A percentile compares a stretch with the other conserved stretches of the same genome.
These are phyloP conservation scores for Berkeleyomyces rouxiae DNA, from an alignment of 2,329 filamentous ascomycete genomes.

Conservation along the genomic window DNA sequence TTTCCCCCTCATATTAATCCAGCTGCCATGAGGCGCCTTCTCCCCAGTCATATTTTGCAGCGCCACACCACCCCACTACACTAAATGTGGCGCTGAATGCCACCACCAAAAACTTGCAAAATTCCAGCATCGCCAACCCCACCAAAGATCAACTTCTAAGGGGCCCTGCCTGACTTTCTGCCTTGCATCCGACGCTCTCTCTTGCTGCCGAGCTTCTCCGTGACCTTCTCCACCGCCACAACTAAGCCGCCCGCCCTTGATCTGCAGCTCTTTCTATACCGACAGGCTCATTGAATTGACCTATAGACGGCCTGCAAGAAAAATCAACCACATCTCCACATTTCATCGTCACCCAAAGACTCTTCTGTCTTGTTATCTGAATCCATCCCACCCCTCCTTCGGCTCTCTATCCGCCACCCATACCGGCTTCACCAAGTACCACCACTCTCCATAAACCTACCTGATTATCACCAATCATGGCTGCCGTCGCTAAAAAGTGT, in stretches of 20 bases:
- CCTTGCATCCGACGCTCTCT: not conserved
- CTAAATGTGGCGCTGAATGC: slow-evolving; percentile 6
- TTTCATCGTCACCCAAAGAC: not conserved
- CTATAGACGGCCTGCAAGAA: not conserved
- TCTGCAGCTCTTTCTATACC: too few relatives aligned
- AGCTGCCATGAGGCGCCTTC: not conserved
- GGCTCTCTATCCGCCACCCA: not conserved
- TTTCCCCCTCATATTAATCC: too few relatives aligned
- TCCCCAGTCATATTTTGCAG: not conserved
- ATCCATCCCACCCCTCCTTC: not conserved
- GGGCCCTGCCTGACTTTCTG: not conserved
- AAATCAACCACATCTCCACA: not conserved
- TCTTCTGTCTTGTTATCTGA: not conserved
- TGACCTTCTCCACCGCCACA: not conserved
- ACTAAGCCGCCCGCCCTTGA: too few relatives aligned
- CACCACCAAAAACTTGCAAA: slow-evolving; percentile 10
- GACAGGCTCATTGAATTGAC: not conserved
- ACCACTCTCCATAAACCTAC: not conserved
- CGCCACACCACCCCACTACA: slow-evolving; percentile 9
- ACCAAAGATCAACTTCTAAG: slow-evolving; percentile 1
- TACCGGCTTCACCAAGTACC: not conserved
- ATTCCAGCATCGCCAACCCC: slow-evolving; percentile 9
- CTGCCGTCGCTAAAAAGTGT: slow-evolving; percentile 7
- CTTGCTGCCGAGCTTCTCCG: not conserved
- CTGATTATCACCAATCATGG: slow-evolving; percentile 8